Evolutionary conservation across 2,329 filamentous ascomycete genomes (phyloP).

Genomic region (Botrytis fabae): DNA sequence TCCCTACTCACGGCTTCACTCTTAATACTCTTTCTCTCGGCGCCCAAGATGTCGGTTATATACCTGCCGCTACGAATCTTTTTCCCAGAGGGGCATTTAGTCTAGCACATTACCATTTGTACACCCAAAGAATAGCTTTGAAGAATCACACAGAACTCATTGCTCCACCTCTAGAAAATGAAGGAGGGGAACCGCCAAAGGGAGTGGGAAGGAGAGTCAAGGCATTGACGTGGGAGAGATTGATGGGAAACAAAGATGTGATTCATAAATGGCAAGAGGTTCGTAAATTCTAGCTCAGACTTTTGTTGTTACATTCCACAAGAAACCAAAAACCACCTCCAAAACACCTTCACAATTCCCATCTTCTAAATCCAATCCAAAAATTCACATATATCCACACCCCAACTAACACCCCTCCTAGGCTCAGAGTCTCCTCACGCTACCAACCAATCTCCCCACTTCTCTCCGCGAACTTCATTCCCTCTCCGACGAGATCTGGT

Average conservation of each 20-base stretch:
- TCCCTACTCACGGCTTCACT: conserved; percentile 83
- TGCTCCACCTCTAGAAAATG: conserved; percentile 44
- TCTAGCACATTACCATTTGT: conserved; percentile 76
- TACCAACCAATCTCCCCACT: conserved; percentile 72
- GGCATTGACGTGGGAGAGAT: conserved; percentile 70
- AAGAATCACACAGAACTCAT: conserved; percentile 33
- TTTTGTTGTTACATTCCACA: not conserved
- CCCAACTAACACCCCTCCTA: conserved; percentile 22
- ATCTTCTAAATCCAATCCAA: not conserved
- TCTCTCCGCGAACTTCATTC: conserved; percentile 77
- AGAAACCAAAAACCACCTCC: not conserved
- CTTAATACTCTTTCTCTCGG: conserved; percentile 70
- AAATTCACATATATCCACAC: not conserved
- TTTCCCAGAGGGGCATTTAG: conserved; percentile 79
- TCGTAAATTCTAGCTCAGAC: conserved; percentile 34
- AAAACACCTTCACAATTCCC: not conserved
- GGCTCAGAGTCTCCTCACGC: conserved; percentile 86
- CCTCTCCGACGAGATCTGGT: conserved; percentile 91
- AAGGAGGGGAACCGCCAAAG: conserved; percentile 39
- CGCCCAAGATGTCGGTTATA: conserved; percentile 80
- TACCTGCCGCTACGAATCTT: conserved; percentile 81
- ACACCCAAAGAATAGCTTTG: conserved; percentile 63
- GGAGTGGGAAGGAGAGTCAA: conserved; percentile 66
- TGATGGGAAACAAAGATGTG: conserved; percentile 72
- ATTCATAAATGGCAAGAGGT: conserved; percentile 86